These are phyloP conservation scores for Lachnellula cervina DNA, from an alignment of 2,329 filamentous ascomycete species.

Conservation along the genomic window DNA sequence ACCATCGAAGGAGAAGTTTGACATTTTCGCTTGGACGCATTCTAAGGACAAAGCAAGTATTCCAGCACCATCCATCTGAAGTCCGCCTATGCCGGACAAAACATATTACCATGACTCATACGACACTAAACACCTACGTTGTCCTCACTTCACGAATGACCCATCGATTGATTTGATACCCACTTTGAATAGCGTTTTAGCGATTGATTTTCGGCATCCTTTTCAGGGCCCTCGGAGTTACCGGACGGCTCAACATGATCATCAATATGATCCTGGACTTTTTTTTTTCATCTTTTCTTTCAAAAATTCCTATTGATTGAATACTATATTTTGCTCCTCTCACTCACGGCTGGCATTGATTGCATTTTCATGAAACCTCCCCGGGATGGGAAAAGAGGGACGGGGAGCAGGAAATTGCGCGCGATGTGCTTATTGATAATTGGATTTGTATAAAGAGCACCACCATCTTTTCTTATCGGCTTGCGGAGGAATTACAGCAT, in stretches of 20 bases:
- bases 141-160: slow-evolving; percentile 9
- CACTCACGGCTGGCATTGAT: background rate
- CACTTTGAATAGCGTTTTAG: slow-evolving; percentile 35
- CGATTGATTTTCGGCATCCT: slow-evolving; percentile 25
- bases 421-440: background rate
- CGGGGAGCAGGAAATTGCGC: background rate
- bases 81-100: slow-evolving; percentile 3
- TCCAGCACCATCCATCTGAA: slow-evolving; percentile 13
- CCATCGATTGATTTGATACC: slow-evolving; percentile 32
- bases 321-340: background rate
- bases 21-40: slow-evolving; percentile 47
- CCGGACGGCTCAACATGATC: background rate
- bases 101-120: slow-evolving; percentile 6
- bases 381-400: background rate
- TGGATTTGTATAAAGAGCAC: background rate
- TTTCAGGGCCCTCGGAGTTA: slow-evolving; percentile 11
- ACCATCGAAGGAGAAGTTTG: slow-evolving; percentile 44
- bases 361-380: background rate
- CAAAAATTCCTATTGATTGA: background rate
- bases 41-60: slow-evolving; percentile 22
- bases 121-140: slow-evolving; percentile 8
- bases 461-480: background rate
- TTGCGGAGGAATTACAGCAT: no score
- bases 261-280: slow-evolving; percentile 1
- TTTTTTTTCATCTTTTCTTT: background rate